Conservation (phyloP, 495 filamentous ascomycete species). For the Podospora pseudoanserina region DNA sequence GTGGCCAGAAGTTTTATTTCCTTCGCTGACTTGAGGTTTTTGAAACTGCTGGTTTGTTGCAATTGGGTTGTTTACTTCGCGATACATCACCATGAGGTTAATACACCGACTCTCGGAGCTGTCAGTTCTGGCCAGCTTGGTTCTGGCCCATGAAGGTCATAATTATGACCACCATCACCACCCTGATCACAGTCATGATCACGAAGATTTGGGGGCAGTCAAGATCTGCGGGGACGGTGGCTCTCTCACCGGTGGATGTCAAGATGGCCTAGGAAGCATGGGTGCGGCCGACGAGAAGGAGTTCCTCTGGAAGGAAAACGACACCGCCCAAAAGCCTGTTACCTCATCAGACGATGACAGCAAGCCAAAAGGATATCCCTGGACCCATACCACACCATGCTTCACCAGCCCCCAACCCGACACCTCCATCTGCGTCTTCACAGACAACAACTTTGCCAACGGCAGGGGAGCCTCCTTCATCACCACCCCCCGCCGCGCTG, state of each 20-base stretch:
- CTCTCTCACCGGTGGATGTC: slow-evolving; percentile 1
- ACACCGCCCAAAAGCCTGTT: slow-evolving; percentile 1
- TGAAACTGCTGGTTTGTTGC: neutral
- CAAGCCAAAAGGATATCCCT: slow-evolving; percentile 16
- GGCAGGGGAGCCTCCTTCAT: slow-evolving; percentile 34
- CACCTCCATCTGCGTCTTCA: slow-evolving; percentile 31
- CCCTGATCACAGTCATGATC: neutral
- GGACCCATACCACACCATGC: slow-evolving; percentile 31
- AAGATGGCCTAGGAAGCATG: neutral
- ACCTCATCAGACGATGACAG: slow-evolving; percentile 20
- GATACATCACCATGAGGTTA: slow-evolving; percentile 2
- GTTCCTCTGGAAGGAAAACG: neutral
- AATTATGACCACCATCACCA: slow-evolving; percentile 4
- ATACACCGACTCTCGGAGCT: neutral
- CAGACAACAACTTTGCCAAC: slow-evolving; percentile 28
- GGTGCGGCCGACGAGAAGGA: slow-evolving; percentile 3
- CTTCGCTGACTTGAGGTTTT: neutral
- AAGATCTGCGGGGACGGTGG: slow-evolving; percentile 7
- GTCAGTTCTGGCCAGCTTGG: neutral
- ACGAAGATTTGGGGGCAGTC: slow-evolving; percentile 7
- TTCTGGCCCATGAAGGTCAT: slow-evolving; percentile 3
- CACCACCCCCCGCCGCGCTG: slow-evolving; percentile 26
- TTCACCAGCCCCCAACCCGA: slow-evolving; percentile 19
- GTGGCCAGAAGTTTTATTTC: neutral
- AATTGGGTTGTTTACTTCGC: neutral